Conservation (phyloP, 1,139 yeast genomes). For the Hemisphaericaspora subhashii region DNA sequence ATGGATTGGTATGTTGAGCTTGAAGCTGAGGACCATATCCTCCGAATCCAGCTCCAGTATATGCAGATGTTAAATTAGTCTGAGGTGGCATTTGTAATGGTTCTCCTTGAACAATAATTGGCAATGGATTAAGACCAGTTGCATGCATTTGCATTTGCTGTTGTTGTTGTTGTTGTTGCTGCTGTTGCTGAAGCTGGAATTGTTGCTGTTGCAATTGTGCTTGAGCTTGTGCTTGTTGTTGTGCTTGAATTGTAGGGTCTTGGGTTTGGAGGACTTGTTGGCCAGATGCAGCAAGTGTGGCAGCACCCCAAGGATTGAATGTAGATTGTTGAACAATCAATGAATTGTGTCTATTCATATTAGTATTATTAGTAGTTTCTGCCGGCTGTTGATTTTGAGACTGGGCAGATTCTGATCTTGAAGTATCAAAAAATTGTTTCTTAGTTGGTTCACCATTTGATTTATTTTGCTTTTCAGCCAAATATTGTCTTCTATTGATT, state of each 20-base stretch:
- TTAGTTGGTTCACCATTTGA: background rate
- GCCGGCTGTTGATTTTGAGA: constrained; percentile 16
- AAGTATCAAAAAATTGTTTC: constrained; percentile 1
- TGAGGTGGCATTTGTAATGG: constrained; percentile 14
- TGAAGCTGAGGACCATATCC: constrained; percentile 39
- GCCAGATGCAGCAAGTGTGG: constrained; percentile 10
- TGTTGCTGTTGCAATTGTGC: constrained; percentile 13
- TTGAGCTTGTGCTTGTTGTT: constrained; percentile 10
- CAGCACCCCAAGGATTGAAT: constrained; percentile 45
- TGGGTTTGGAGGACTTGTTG: constrained; percentile 8
- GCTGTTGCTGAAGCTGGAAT: constrained; percentile 14
- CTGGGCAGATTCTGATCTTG: background rate
- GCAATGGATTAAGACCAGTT: constrained; percentile 12
- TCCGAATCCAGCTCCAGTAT: constrained; percentile 62
- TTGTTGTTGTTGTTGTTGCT: constrained; percentile 12
- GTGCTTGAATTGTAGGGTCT: constrained; percentile 11
- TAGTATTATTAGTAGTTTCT: constrained; percentile 11
- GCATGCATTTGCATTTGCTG: constrained; percentile 16
- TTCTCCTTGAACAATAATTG: constrained; percentile 17
- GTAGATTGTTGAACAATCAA: constrained; percentile 45
- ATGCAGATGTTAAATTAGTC: constrained; percentile 24
- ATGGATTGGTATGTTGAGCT: constrained; percentile 29
- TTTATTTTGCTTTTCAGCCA: constrained; percentile 54
- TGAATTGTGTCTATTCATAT: constrained; percentile 23
- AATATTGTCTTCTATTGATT: constrained; percentile 70